These are phyloP conservation scores for Fusarium duplospermum DNA, from an alignment of 2,329 filamentous ascomycete genomes.

Conservation along the genomic window DNA sequence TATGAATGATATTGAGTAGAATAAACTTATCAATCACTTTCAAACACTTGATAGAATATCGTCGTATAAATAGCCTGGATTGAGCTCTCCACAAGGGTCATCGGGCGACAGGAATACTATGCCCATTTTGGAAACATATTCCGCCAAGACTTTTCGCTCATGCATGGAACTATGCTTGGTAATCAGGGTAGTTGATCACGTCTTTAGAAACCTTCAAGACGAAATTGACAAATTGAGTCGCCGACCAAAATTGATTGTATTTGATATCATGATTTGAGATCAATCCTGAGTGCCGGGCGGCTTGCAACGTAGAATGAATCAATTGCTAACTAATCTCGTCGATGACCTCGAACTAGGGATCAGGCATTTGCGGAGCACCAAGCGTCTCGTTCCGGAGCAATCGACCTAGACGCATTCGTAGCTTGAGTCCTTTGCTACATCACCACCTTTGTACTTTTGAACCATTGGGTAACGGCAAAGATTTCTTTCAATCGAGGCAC, in stretches of 20 bases:
- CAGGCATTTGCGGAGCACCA: neutral
- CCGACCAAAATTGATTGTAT: neutral
- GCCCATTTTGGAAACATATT: neutral
- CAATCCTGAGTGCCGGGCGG: neutral
- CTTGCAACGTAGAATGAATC: neutral
- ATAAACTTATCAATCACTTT: neutral
- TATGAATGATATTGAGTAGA: neutral
- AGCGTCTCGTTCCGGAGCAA: neutral
- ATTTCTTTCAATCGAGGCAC: neutral
- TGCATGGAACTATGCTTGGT: neutral
- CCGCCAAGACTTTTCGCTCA: neutral
- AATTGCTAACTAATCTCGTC: neutral
- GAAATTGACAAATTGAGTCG: neutral
- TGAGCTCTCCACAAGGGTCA: neutral
- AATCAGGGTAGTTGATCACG: neutral
- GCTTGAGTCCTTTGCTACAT: neutral
- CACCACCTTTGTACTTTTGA: neutral
- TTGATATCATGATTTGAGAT: neutral
- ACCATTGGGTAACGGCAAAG: neutral
- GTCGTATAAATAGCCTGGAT: neutral
- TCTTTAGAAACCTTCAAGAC: neutral
- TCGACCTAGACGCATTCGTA: neutral
- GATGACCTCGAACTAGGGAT: neutral
- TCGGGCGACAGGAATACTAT: neutral
- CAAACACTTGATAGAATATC: neutral